These are phyloP conservation scores for Trichosporon sp. DNA, from an alignment of 1,284 basidiomycete genomes.

Conservation along the genomic window DNA sequence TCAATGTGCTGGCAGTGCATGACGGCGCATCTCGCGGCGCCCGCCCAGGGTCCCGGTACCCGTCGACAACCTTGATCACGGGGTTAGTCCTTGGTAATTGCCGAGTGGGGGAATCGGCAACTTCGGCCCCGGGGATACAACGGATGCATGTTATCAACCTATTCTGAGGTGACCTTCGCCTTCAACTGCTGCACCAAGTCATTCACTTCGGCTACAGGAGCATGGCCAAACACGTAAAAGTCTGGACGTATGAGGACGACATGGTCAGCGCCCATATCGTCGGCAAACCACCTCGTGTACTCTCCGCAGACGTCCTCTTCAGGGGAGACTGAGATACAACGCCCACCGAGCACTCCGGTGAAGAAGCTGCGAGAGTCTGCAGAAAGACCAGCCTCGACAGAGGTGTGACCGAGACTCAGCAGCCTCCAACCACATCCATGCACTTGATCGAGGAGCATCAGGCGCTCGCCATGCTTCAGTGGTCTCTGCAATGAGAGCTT, in stretches of 20 bases:
- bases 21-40: too few relatives aligned
- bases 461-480: not conserved
- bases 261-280: not conserved
- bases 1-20: too few relatives aligned
- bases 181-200: not conserved
- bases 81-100: too few relatives aligned
- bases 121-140: not conserved
- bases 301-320: conserved; percentile 7
- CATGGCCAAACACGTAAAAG: conserved; percentile 19
- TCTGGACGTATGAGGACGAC: conserved; percentile 13
- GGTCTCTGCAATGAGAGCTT: conserved; percentile 7
- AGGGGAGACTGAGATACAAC: not conserved
- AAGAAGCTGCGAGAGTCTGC: conserved; percentile 1
- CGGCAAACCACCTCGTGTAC: conserved; percentile 13
- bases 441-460: conserved; percentile 8
- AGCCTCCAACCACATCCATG: conserved; percentile 18
- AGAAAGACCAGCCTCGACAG: not conserved
- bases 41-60: too few relatives aligned
- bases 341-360: not conserved
- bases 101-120: too few relatives aligned
- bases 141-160: not conserved
- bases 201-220: not conserved
- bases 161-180: not conserved
- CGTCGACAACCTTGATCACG: too few relatives aligned
- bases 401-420: not conserved